These are phyloP conservation scores for Pilatotrama ljubarskyi DNA, from an alignment of 768 basidiomycete species.

Conservation along the genomic window DNA sequence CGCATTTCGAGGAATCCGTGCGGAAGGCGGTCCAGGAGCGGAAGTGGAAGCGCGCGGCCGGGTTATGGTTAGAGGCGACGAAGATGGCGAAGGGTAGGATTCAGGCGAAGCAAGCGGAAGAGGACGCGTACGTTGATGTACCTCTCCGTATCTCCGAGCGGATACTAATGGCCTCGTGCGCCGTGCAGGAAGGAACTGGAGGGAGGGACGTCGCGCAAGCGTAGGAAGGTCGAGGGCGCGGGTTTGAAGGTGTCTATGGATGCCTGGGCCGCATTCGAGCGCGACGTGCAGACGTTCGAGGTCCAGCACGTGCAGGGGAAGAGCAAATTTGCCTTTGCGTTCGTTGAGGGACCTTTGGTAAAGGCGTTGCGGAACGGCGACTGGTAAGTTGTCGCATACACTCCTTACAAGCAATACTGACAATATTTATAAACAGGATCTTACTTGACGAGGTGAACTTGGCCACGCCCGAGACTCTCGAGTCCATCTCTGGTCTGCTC, in stretches of 20 bases:
- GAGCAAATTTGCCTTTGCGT: conserved; percentile 90
- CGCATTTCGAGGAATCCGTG: conserved; percentile 79
- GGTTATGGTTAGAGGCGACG: conserved; percentile 79
- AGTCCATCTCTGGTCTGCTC: conserved; percentile 86
- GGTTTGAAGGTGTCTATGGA: conserved; percentile 45
- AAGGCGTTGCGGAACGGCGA: conserved; percentile 85
- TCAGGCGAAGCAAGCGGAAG: conserved; percentile 34
- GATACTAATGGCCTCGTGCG: neutral
- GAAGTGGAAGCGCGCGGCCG: conserved; percentile 83
- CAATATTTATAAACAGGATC: conserved; percentile 55
- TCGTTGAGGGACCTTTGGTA: conserved; percentile 95
- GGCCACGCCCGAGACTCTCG: conserved; percentile 90
- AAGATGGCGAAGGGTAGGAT: conserved; percentile 70
- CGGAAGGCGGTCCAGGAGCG: conserved; percentile 78
- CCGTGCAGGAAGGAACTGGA: conserved; percentile 35
- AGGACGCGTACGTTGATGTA: conserved; percentile 21
- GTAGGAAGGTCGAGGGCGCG: conserved; percentile 58
- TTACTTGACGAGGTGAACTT: conserved; percentile 96
- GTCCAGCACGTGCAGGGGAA: conserved; percentile 85
- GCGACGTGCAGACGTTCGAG: conserved; percentile 77
- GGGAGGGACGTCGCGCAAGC: conserved; percentile 59
- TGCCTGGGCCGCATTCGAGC: conserved; percentile 69
- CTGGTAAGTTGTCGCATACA: conserved; percentile 58
- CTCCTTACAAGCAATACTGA: conserved; percentile 1
- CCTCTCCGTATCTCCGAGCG: neutral